Base-by-base conservation (phyloP, 2,329 filamentous ascomycete species). In the Ploettnerulaceae sp. region DNA sequence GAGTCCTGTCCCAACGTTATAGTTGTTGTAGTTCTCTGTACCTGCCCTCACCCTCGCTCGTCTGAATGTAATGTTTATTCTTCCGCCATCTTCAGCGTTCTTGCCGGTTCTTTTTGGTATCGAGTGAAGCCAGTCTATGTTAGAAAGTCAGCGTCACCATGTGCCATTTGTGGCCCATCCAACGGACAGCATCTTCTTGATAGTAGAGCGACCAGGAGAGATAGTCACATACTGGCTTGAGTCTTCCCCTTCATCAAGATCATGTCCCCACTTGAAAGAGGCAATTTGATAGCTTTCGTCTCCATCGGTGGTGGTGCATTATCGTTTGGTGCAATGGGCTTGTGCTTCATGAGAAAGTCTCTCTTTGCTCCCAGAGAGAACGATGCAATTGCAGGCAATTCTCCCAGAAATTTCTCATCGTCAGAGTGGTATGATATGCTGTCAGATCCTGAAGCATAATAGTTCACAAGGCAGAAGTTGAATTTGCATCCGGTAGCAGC, bases 391-490 rank as follows among this genome's bases (percentile, higher is more conserved):
- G 79, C 76, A 0, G 86, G 86, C 14, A 82, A 68, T 0, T 67
- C 54, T 0, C 86, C 86, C 0, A 91, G 73, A 56, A 91, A 93
- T 5, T 77, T 72, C 69, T 91, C 87, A 59, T 91, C 86, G 56
- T 91, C 87, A 38, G 81, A 86, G 64, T 91, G 86, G 59, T 84
- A 91, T 8, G 81, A 77, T 38, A 91, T 91, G 55, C 82, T 87
- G 63, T 91, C 86, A 5, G 78, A 70, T 0, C 86, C 86, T 3
- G 76, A 77, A n/a, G 82, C 82, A 61, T 91, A 91, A 67, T 91
- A 91, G 60, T 91, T 91, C 4, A 91, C 84, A 1, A 91, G 73
- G 49, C 82, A 86, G 62, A 90, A 88, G 61, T 91, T 91, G 67
- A 84, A 91, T 1, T 61, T 73, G 58, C 77, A 77, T n/a, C 73